Conservation (phyloP, 768 basidiomycete genomes). For the Lactarius pseudohatsudake region DNA sequence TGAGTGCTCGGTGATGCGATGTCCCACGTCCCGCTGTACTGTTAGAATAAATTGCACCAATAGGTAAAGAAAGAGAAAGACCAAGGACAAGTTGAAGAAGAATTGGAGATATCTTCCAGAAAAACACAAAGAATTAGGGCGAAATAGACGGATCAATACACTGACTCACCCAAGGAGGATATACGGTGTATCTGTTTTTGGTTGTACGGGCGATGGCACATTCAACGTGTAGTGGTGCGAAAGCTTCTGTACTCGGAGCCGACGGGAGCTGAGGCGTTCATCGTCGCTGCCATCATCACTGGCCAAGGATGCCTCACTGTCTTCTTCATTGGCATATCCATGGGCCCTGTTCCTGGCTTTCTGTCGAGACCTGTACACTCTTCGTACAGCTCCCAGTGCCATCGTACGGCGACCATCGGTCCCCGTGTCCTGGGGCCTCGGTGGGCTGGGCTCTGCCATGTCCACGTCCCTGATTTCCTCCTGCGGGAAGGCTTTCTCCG, state of each 20-base stretch:
- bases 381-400: constrained; percentile 61
- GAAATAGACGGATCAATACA: constrained; percentile 23
- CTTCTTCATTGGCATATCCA: constrained; percentile 30
- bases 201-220: constrained; percentile 58
- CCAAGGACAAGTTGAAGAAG: constrained; percentile 86
- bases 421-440: constrained; percentile 42
- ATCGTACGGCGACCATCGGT: constrained; percentile 48
- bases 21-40: constrained; percentile 86
- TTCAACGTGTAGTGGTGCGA: constrained; percentile 85
- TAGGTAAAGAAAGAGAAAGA: constrained; percentile 81
- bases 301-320: constrained; percentile 41
- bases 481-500: constrained; percentile 57
- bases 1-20: constrained; percentile 84
- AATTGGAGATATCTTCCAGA: constrained; percentile 81
- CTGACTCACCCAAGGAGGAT: constrained; percentile 76
- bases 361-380: constrained; percentile 63
- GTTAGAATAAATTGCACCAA: constrained; percentile 85
- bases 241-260: constrained; percentile 50
- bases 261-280: constrained; percentile 27
- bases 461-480: constrained; percentile 66
- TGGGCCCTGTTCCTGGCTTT: constrained; percentile 41
- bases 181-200: constrained; percentile 71
- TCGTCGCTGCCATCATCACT: constrained; percentile 50
- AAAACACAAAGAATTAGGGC: constrained; percentile 1
- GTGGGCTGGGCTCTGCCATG: constrained; percentile 72